Evolutionary conservation across 1,139 yeast genomes (phyloP).

Genomic region (Sugiyamaella xylanicola): DNA sequence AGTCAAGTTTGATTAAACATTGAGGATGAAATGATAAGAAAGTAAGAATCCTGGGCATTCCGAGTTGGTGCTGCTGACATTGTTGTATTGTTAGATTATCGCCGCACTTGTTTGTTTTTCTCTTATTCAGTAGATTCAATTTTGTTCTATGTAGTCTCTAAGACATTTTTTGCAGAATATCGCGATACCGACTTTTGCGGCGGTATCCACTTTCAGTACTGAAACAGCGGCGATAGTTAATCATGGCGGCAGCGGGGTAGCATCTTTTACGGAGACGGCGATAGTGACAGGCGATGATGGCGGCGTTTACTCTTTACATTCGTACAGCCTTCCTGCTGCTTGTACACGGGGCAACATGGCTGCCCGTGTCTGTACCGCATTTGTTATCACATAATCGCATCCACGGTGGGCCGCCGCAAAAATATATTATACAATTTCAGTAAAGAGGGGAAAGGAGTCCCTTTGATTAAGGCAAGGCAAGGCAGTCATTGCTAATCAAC

Average conservation of each 20-base stretch:
- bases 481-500: background rate
- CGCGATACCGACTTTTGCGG: background rate
- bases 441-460: background rate
- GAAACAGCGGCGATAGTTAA: background rate
- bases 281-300: background rate
- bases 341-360: background rate
- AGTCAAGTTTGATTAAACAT: constrained; percentile 2
- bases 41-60: background rate
- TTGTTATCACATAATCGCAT: background rate
- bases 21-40: background rate
- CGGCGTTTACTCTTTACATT: background rate
- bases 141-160: background rate
- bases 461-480: background rate
- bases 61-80: background rate
- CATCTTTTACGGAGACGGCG: background rate
- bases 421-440: background rate
- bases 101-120: background rate
- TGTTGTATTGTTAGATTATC: background rate
- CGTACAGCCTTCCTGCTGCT: background rate
- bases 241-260: background rate
- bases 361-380: background rate
- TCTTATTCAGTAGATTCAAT: background rate
- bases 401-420: background rate
- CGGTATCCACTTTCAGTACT: background rate
- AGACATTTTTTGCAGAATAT: background rate